These are phyloP conservation scores for Cladosporium sphaerospermum DNA, from an alignment of 2,329 filamentous ascomycete genomes.

Conservation along the genomic window DNA sequence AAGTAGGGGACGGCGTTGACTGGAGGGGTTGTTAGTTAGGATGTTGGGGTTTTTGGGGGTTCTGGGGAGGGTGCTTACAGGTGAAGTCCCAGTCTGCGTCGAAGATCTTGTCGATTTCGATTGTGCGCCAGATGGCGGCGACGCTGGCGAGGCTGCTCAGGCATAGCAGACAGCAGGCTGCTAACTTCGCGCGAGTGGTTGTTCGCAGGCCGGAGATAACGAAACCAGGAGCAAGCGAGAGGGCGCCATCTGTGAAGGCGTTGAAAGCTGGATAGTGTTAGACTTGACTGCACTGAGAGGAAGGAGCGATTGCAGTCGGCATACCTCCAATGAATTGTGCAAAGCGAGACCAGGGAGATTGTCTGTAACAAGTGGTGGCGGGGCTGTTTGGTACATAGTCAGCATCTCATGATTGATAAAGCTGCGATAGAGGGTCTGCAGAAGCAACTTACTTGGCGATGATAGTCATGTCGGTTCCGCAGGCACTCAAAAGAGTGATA, in stretches of 20 bases:
- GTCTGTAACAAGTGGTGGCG: not conserved
- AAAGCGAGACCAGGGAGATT: constrained; percentile 2
- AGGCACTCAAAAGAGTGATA: not conserved
- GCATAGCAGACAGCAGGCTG: not conserved
- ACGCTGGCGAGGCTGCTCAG: not conserved
- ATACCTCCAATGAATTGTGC: constrained; percentile 5
- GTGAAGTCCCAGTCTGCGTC: constrained; percentile 6
- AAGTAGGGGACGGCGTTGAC: constrained; percentile 4
- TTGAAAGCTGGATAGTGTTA: not conserved
- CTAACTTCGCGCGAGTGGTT: not conserved
- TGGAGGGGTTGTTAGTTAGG: not conserved
- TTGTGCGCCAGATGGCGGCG: constrained; percentile 3
- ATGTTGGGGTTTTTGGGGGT: not conserved
- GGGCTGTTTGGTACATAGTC: not conserved
- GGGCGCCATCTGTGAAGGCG: constrained; percentile 2
- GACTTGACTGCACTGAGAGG: not conserved
- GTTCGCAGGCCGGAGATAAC: constrained; percentile 3
- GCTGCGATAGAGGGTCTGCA: not conserved
- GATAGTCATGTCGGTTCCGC: not conserved
- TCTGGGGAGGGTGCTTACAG: not conserved
- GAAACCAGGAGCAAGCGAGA: not conserved
- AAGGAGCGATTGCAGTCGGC: not conserved
- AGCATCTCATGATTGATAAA: not conserved
- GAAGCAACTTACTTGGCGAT: not conserved
- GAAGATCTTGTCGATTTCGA: constrained; percentile 4